Percentiles rank a stretch among this genome's conserved stretches.
phyloP scores from a whole-genome alignment of 129 eudicot genomes.

The Saussurea involucrata region DNA sequence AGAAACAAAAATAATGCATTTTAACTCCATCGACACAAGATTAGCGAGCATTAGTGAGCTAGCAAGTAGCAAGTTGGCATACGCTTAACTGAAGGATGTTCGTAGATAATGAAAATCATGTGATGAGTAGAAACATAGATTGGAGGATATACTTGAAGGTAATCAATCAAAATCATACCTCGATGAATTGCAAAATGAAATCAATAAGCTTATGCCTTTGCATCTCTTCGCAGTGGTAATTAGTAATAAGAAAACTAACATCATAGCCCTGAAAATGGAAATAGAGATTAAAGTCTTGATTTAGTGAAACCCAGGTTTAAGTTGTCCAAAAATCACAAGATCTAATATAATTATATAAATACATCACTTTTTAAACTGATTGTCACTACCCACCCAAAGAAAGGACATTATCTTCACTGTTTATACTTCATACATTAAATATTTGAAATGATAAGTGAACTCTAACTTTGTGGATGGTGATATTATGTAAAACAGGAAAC shows the following conservation, averaged over 20 bases:
- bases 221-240: constrained; percentile 88
- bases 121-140: background rate
- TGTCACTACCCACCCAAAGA: too few species aligned
- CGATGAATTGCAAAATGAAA: constrained; percentile 90
- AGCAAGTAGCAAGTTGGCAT: background rate
- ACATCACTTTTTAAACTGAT: too few species aligned
- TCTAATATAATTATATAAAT: too few species aligned
- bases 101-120: background rate
- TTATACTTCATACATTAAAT: too few species aligned
- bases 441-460: too few species aligned
- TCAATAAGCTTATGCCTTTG: constrained; percentile 85
- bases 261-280: constrained; percentile 67
- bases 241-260: constrained; percentile 81
- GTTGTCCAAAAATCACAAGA: background rate
- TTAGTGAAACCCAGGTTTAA: background rate
- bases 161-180: constrained; percentile 42
- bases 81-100: background rate
- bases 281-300: background rate
- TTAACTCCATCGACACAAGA: background rate
- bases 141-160: background rate
- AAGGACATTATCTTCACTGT: too few species aligned
- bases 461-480: too few species aligned
- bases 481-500: background rate
- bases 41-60: background rate
- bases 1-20: background rate